Evolutionary conservation across 73 alveolate species (phyloP).

Genomic region (Paraurostyla sp.): DNA sequence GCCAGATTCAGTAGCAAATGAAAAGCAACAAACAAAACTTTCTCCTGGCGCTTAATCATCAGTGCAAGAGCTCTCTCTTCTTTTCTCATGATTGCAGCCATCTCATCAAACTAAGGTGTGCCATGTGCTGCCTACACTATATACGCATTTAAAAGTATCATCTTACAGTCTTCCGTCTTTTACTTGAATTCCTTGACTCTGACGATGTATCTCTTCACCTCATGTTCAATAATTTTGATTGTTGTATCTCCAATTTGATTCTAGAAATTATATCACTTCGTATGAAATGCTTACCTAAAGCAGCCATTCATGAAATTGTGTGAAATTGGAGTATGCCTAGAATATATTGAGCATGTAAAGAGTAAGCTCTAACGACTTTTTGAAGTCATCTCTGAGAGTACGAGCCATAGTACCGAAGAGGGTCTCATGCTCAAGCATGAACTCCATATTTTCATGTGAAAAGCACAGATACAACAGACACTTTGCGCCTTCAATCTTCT

Average conservation of each 20-base stretch:
- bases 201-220: conserved; percentile 90
- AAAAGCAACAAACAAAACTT: conserved; percentile 93
- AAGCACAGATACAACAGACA: conserved; percentile 79
- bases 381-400: conserved; percentile 95
- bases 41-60: conserved; percentile 96
- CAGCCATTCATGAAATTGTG: conserved; percentile 91
- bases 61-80: conserved; percentile 87
- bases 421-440: conserved; percentile 76
- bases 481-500: conserved; percentile 84
- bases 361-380: conserved; percentile 91
- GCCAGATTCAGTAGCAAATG: conserved; percentile 96
- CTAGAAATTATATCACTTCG: background rate
- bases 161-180: conserved; percentile 70
- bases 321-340: conserved; percentile 94
- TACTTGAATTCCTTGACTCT: conserved; percentile 67
- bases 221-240: conserved; percentile 93
- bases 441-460: conserved; percentile 84
- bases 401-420: conserved; percentile 85
- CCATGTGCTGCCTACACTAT: conserved; percentile 33
- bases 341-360: conserved; percentile 92
- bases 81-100: conserved; percentile 58
- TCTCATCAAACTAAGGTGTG: background rate
- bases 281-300: conserved; percentile 24
- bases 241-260: conserved; percentile 97
- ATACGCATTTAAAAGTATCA: background rate